phyloP scores from a whole-genome alignment of 192 early-diverging fungal genomes.

The Dimargaris xerosporica region DNA sequence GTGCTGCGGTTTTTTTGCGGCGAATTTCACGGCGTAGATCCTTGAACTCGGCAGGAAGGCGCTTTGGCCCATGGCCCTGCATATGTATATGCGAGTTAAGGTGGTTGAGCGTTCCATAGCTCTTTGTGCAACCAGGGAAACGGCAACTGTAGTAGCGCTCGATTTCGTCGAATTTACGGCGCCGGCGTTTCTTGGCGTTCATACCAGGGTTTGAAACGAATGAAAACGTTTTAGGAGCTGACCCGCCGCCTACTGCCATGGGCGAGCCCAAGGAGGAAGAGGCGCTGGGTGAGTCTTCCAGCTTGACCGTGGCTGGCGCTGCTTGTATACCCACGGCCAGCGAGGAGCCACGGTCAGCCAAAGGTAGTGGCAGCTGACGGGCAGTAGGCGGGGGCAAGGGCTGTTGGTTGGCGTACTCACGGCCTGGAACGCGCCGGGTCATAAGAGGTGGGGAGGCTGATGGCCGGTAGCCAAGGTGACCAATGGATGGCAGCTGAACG shows the following conservation, averaged over 20 bases:
- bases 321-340: no score
- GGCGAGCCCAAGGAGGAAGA: no score
- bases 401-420: neutral
- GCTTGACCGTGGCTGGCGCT: no score
- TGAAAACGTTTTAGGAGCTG: neutral
- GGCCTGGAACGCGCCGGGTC: neutral
- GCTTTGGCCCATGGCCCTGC: conserved; percentile 48
- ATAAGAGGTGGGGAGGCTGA: no score
- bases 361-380: no score
- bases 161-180: conserved; percentile 45
- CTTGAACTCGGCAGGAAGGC: conserved; percentile 25
- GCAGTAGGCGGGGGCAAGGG: neutral
- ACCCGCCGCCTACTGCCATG: no score
- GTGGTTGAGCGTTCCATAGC: conserved; percentile 50
- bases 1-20: neutral
- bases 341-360: no score
- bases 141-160: conserved; percentile 46
- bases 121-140: conserved; percentile 36
- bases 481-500: neutral
- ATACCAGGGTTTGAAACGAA: conserved; percentile 4
- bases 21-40: neutral
- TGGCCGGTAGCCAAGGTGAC: no score
- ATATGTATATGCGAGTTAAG: conserved; percentile 51
- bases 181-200: conserved; percentile 32
- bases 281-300: no score